Base-by-base conservation (phyloP, 2,329 filamentous ascomycete species). In the Penicillium hesseltinei region DNA sequence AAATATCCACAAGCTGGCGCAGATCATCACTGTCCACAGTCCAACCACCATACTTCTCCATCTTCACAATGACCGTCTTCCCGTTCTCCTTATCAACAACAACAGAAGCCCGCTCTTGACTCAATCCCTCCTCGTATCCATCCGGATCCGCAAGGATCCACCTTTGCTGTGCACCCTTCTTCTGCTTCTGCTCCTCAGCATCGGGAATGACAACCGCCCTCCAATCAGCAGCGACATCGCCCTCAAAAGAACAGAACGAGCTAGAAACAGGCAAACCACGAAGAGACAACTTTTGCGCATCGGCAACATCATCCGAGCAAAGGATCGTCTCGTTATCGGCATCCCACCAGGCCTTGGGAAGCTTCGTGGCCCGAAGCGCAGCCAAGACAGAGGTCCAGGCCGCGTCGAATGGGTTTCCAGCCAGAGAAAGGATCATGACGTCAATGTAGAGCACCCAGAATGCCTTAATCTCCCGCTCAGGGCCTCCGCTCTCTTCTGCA, bases 401-500 rank as follows among this genome's bases (percentile, higher is more conserved):
- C 0, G 91, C 90, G 69, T 99, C 93, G 63, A 97, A 92, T 1
- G 91, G 85, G 68, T 94, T 96, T 6, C 93, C 93, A 62, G 96
- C 92, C 49, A 96, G 86, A 0, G 91, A 95, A 64, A 99, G 88
- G 76, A 96, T 94, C 70, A 97, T 84, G n/a, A 97, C 82, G 71
- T 97, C 93, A 63, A 99, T 90, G 75, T 96, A 97, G 21, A 99
- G 84, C 10, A 90, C 88, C 94, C 93, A 99, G 74, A 95, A 97
- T 0, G 89, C 94, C 71, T 90, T 93, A 11, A 93, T 75, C 61
- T 86, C 81, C 8, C 73, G 72, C 27, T 62, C 64, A 2, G 66
- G 61, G 13, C 62, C 58, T 5, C 67, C 63, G 39, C 66, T 65
- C 25, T 76, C 70, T 54, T 78, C 74, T 4, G 80, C 78, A 23